Evolutionary conservation across 441 rosid species (phyloP), one percentile per base, ranked within the genome.

Genomic region (Mallotus repandus): DNA sequence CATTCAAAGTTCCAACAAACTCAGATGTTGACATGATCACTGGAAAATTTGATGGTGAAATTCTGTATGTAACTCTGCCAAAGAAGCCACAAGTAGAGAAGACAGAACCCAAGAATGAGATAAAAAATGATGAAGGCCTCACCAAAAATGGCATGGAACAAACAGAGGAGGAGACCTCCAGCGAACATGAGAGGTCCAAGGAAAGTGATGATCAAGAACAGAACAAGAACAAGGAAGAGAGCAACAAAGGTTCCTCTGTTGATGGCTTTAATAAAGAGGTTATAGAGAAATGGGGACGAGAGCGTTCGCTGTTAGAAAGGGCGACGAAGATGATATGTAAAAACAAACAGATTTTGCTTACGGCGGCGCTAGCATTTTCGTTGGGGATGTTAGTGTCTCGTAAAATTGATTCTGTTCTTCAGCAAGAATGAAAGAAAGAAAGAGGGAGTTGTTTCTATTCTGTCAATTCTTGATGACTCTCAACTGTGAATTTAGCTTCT

Each of bases 51-150:
- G 79, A 82, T 0, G 77, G 83, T 0, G 89, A 78, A 32, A 56
- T 82, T 45, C 83, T 89, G 15, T 76, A 68, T 10, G 83, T 89
- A 25, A 85, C 78, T 0, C 71, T 87, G 19, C 89, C 89, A 3
- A 87, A 78, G 79, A 35, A 11, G 62, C 66, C 9, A 7, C 14
- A 19, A 4, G 55, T 18, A 9, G 68, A 50, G 29, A 59, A 38
- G 70, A 38, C 35, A 62, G 50, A 70, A 65, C 50, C 63, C 7
- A 41, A 43, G 43, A 69, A 57, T 1, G 43, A n/a, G 4, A 29
- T 2, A 29, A 29, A 29, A 29, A 29, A 29, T 29, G 32, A 29
- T 2, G 45, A 29, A 12, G 63, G 18, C n/a, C 21, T 18, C 43
- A 12, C 2, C 9, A 16, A 53, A n/a, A 15, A 11, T 29, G 4